phyloP scores from a whole-genome alignment of 805 yeast species.

The Myxozyma nipponensis region DNA sequence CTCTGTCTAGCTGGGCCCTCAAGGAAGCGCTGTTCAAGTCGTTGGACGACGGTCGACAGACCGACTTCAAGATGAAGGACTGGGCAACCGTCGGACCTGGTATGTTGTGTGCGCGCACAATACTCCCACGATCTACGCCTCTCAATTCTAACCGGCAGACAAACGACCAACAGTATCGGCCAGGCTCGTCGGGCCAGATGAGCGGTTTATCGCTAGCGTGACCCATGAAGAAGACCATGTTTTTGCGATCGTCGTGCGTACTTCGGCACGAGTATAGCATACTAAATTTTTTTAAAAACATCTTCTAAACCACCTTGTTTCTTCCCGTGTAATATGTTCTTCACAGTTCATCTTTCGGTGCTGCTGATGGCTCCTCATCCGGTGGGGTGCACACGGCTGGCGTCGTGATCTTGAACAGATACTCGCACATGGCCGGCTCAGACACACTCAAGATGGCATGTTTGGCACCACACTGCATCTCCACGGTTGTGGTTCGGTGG shows the following conservation, averaged over 20 bases:
- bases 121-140: too few species aligned
- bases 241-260: slow-evolving; percentile 16
- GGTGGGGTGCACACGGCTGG: slow-evolving; percentile 34
- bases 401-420: slow-evolving; percentile 45
- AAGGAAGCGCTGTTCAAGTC: slow-evolving; percentile 28
- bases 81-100: too few species aligned
- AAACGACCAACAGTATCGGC: background rate
- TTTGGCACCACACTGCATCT: slow-evolving; percentile 61
- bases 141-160: too few species aligned
- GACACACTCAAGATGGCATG: slow-evolving; percentile 59
- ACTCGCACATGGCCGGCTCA: slow-evolving; percentile 88
- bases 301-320: background rate
- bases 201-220: slow-evolving; percentile 16
- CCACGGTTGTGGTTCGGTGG: slow-evolving; percentile 60
- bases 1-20: slow-evolving; percentile 25
- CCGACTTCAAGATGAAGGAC: slow-evolving; percentile 16
- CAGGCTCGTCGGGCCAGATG: background rate
- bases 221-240: slow-evolving; percentile 27
- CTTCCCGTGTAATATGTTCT: background rate
- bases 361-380: background rate
- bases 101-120: too few species aligned
- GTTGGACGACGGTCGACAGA: slow-evolving; percentile 15
- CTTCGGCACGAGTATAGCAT: background rate
- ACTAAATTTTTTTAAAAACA: background rate
- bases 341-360: slow-evolving; percentile 26